phyloP scores from a whole-genome alignment of 176 grass and related monocot genomes.

The Saccharum spontaneum region DNA sequence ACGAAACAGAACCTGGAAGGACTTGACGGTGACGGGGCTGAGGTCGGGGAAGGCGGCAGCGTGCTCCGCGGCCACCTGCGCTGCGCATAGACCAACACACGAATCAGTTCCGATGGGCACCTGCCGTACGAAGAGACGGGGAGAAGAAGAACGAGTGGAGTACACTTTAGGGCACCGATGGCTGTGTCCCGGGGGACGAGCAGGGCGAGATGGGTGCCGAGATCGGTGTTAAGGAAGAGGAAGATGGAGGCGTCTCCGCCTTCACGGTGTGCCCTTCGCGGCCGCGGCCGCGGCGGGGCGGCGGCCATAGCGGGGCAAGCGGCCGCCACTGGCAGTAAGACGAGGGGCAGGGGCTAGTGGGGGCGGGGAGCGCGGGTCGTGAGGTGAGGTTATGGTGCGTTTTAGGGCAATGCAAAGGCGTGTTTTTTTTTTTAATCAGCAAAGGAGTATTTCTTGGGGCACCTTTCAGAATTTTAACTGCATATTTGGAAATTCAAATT shows the following conservation, averaged over 20 bases:
- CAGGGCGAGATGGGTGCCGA: constrained; percentile 58
- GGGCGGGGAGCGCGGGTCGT: not conserved
- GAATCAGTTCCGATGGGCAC: not conserved
- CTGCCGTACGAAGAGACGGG: not conserved
- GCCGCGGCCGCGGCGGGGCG: not conserved
- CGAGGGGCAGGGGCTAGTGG: not conserved
- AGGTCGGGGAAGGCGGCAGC: constrained; percentile 32
- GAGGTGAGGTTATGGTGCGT: not conserved
- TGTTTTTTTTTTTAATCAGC: not conserved
- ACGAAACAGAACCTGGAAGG: constrained; percentile 45
- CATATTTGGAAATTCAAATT: not conserved
- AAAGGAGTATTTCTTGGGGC: not conserved
- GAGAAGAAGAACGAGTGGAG: not conserved
- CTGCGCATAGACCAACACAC: constrained; percentile 19
- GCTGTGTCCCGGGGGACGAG: constrained; percentile 40
- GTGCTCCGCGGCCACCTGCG: constrained; percentile 38
- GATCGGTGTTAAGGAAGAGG: constrained; percentile 61
- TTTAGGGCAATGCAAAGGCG: not conserved
- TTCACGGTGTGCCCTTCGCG: not conserved
- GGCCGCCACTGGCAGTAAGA: not conserved
- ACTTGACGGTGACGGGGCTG: constrained; percentile 32
- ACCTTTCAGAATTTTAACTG: not conserved
- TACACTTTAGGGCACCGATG: constrained; percentile 66
- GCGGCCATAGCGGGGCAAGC: constrained; percentile 35
- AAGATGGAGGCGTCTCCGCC: not conserved